Conservation (phyloP, 371 early-diverging fungal genomes). For the Rhizopus arrhizus region DNA sequence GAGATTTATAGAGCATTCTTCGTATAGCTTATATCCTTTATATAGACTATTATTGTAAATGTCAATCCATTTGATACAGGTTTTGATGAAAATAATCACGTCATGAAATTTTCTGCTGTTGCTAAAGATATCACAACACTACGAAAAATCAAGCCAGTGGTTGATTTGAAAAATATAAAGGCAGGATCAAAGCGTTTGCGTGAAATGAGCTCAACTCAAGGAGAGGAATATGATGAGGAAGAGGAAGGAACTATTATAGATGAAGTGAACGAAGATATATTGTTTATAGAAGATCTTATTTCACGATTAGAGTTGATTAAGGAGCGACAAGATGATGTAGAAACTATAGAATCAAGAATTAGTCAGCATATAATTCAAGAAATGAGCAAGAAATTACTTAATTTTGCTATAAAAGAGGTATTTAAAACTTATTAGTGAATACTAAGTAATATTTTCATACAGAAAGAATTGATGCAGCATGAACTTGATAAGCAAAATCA, state of each 20-base stretch:
- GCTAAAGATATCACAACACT: constrained; percentile 65
- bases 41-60: constrained; percentile 64
- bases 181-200: constrained; percentile 9
- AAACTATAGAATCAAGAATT: not conserved
- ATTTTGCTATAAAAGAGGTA: not conserved
- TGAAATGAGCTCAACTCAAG: constrained; percentile 1
- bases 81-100: constrained; percentile 63
- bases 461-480: not conserved
- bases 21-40: not conserved
- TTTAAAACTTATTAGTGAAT: not conserved
- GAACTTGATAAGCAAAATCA: not conserved
- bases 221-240: constrained; percentile 3
- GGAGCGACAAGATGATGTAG: constrained; percentile 14
- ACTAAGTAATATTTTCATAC: not conserved
- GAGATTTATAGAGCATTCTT: not conserved
- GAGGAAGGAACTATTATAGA: constrained; percentile 3
- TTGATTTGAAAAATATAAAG: constrained; percentile 33
- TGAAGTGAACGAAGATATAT: constrained; percentile 31
- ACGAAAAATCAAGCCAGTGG: constrained; percentile 43
- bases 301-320: constrained; percentile 33
- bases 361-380: constrained; percentile 2
- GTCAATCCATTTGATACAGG: constrained; percentile 68
- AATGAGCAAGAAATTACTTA: not conserved
- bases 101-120: constrained; percentile 72
- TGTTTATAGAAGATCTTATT: constrained; percentile 48